phyloP scores from a whole-genome alignment of 2,329 filamentous ascomycete species.

The Claviceps spartinae region DNA sequence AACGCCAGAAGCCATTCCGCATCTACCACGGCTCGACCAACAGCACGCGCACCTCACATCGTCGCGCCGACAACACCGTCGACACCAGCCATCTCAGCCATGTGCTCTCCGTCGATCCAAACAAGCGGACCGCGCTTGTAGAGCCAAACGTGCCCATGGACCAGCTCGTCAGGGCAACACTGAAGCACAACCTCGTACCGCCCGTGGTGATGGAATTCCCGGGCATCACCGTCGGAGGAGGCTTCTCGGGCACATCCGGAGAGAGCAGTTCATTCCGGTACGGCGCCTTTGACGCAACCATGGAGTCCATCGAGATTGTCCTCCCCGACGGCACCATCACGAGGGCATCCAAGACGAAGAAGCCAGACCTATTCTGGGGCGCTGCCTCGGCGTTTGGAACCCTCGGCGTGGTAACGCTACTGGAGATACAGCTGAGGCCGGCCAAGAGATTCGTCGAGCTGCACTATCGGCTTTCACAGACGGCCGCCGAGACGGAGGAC shows the following conservation, averaged over 20 bases:
- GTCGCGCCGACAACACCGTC: constrained; percentile 24
- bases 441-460: constrained; percentile 43
- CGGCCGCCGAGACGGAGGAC: constrained; percentile 32
- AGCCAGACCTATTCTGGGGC: constrained; percentile 48
- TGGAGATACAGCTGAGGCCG: constrained; percentile 45
- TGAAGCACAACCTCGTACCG: constrained; percentile 50
- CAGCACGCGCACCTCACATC: constrained; percentile 49
- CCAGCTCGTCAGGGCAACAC: constrained; percentile 50
- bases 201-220: constrained; percentile 67
- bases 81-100: constrained; percentile 52
- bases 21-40: constrained; percentile 69
- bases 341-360: constrained; percentile 29
- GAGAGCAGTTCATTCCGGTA: constrained; percentile 60
- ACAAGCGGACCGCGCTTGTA: constrained; percentile 46
- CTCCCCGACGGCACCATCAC: constrained; percentile 52
- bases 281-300: constrained; percentile 56
- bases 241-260: constrained; percentile 56
- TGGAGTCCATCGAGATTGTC: constrained; percentile 54
- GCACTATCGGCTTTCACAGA: constrained; percentile 42
- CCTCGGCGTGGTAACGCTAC: constrained; percentile 49
- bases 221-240: constrained; percentile 60
- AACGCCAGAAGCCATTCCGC: constrained; percentile 43
- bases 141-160: constrained; percentile 71
- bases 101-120: constrained; percentile 49
- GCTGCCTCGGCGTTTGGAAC: constrained; percentile 54